These are phyloP conservation scores for Ilyonectria mors-panacis DNA, from an alignment of 2,329 filamentous ascomycete species.

Conservation along the genomic window DNA sequence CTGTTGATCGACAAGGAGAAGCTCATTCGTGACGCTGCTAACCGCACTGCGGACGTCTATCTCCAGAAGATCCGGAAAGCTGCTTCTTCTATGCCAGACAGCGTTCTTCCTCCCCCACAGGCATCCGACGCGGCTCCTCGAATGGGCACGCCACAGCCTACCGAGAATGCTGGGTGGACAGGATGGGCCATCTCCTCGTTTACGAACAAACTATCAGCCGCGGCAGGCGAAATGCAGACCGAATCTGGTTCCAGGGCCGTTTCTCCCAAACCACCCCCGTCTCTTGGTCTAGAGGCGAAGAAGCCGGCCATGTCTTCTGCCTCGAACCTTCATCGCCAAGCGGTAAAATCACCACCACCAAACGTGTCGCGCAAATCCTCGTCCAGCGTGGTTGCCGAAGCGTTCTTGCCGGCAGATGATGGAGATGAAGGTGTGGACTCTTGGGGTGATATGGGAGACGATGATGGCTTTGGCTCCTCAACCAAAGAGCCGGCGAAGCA, in stretches of 20 bases:
- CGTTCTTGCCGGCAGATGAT: conserved; percentile 69
- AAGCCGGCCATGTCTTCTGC: conserved; percentile 64
- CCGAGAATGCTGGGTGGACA: conserved; percentile 76
- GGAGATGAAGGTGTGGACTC: conserved; percentile 78
- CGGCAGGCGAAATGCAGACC: conserved; percentile 87
- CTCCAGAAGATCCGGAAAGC: conserved; percentile 87
- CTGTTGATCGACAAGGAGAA: conserved; percentile 95
- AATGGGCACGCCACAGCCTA: conserved; percentile 84
- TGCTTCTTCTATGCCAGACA: conserved; percentile 84
- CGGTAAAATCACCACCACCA: conserved; percentile 66
- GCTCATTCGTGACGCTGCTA: conserved; percentile 90
- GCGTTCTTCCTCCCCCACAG: conserved; percentile 77
- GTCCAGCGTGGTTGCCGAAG: conserved; percentile 61
- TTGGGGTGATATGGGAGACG: conserved; percentile 81
- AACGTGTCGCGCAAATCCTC: conserved; percentile 65
- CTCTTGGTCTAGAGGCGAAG: conserved; percentile 57
- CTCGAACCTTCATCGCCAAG: conserved; percentile 73
- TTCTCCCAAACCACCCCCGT: conserved; percentile 58
- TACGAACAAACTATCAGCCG: conserved; percentile 90
- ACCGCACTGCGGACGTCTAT: conserved; percentile 90
- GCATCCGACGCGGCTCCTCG: conserved; percentile 72
- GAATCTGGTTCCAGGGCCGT: conserved; percentile 61
- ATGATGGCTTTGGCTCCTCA: conserved; percentile 60
- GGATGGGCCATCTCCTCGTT: conserved; percentile 99
- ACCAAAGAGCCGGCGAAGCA: conserved; percentile 47